Evolutionary conservation across 208 protist species (phyloP).

Genomic region (Leishmania lainsoni): DNA sequence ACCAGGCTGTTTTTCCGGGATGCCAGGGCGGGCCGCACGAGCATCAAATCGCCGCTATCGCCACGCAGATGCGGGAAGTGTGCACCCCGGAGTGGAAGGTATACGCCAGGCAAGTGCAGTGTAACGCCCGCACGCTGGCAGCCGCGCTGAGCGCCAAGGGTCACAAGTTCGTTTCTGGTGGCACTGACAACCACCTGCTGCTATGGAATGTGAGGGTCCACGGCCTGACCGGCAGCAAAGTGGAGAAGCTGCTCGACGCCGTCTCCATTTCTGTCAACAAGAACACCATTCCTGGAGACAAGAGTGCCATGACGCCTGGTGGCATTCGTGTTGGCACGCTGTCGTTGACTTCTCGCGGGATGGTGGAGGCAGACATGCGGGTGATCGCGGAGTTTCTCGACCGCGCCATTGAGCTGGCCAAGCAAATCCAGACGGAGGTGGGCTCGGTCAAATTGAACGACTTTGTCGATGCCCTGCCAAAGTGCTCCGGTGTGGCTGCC

Average conservation of each 20-base stretch:
- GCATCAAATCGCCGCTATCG: constrained; percentile 97
- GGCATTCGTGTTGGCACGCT: constrained; percentile 96
- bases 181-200: constrained; percentile 98
- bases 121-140: constrained; percentile 90
- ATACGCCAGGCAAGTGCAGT: constrained; percentile 93
- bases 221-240: constrained; percentile 94
- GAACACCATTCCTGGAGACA: constrained; percentile 97
- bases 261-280: constrained; percentile 97
- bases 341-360: constrained; percentile 95
- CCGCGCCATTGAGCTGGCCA: constrained; percentile 76
- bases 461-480: constrained; percentile 61
- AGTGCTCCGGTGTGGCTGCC: constrained; percentile 37
- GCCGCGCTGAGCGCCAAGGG: constrained; percentile 78
- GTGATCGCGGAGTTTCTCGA: constrained; percentile 92
- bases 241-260: constrained; percentile 95
- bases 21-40: constrained; percentile 99
- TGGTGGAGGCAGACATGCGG: constrained; percentile 92
- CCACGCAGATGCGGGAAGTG: constrained; percentile 96
- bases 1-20: constrained; percentile 98
- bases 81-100: constrained; percentile 91
- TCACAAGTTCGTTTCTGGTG: constrained; percentile 94
- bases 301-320: constrained; percentile 90
- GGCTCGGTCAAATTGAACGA: constrained; percentile 72
- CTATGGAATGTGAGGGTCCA: constrained; percentile 97
- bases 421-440: constrained; percentile 68